Evolutionary conservation across 2,329 filamentous ascomycete genomes (phyloP).

Genomic region (Trematosphaeria pertusa): DNA sequence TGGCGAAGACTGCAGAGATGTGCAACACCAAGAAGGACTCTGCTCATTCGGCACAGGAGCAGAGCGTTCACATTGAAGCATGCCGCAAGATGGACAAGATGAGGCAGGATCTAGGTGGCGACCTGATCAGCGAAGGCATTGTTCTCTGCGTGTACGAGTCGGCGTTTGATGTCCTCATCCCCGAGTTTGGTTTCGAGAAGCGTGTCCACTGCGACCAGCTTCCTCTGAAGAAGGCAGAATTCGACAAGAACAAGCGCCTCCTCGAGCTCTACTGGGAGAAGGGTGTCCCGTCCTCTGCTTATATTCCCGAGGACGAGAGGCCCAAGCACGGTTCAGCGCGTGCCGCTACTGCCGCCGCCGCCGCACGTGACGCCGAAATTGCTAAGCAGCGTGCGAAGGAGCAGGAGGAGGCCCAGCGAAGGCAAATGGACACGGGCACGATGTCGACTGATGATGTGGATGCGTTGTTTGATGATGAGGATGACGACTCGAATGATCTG

Average conservation of each 20-base stretch:
- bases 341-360: slow-evolving; percentile 75
- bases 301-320: slow-evolving; percentile 94
- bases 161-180: slow-evolving; percentile 96
- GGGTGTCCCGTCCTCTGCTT: slow-evolving; percentile 93
- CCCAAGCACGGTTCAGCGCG: slow-evolving; percentile 81
- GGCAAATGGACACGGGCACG: slow-evolving; percentile 92
- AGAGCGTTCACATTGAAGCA: slow-evolving; percentile 97
- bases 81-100: slow-evolving; percentile 96
- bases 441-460: slow-evolving; percentile 93
- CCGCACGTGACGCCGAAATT: slow-evolving; percentile 80
- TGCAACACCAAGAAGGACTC: slow-evolving; percentile 99
- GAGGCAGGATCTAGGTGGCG: slow-evolving; percentile 83
- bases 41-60: slow-evolving; percentile 94
- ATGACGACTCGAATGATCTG: slow-evolving; percentile 80
- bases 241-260: slow-evolving; percentile 92
- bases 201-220: slow-evolving; percentile 98
- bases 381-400: slow-evolving; percentile 83
- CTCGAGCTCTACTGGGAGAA: slow-evolving; percentile 99
- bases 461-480: slow-evolving; percentile 94
- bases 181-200: slow-evolving; percentile 99
- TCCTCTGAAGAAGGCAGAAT: slow-evolving; percentile 98
- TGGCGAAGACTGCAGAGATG: slow-evolving; percentile 91
- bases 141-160: slow-evolving; percentile 98
- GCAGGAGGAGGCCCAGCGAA: slow-evolving; percentile 86
- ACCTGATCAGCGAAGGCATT: slow-evolving; percentile 94